These are phyloP conservation scores for Citrullus amarus DNA, from an alignment of 306 rosid species.

Conservation along the genomic window DNA sequence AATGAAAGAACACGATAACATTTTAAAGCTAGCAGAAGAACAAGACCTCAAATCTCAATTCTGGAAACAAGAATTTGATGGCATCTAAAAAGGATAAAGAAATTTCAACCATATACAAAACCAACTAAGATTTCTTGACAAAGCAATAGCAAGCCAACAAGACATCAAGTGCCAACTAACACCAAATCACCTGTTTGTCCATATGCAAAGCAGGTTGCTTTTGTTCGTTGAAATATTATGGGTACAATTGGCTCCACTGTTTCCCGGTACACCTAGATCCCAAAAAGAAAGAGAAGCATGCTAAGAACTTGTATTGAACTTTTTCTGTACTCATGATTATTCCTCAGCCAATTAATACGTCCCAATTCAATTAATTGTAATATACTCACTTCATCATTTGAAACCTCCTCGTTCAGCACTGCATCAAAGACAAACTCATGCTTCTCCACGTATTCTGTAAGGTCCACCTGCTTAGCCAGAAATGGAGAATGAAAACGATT, in stretches of 20 bases:
- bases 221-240: slow-evolving; percentile 88
- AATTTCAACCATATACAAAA: not conserved
- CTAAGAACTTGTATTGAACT: not conserved
- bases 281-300: not conserved
- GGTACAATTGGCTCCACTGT: slow-evolving; percentile 99
- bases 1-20: not conserved
- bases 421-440: slow-evolving; percentile 98
- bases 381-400: slow-evolving; percentile 74
- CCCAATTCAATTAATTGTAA: slow-evolving; percentile 8
- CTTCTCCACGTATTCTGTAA: slow-evolving; percentile 85
- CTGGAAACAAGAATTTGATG: not conserved
- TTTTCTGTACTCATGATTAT: not conserved
- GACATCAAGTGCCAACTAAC: slow-evolving; percentile 14
- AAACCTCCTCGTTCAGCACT: slow-evolving; percentile 91
- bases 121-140: not conserved
- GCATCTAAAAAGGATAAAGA: not conserved
- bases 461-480: slow-evolving; percentile 62
- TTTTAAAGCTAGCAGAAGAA: not conserved
- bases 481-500: not conserved
- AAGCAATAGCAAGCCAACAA: slow-evolving; percentile 1
- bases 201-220: slow-evolving; percentile 97
- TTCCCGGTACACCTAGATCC: slow-evolving; percentile 72
- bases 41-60: not conserved
- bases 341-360: not conserved
- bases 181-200: slow-evolving; percentile 85